These are phyloP conservation scores for Rhodotorula mucilaginosa DNA, from an alignment of 1,284 basidiomycete species.

Conservation along the genomic window DNA sequence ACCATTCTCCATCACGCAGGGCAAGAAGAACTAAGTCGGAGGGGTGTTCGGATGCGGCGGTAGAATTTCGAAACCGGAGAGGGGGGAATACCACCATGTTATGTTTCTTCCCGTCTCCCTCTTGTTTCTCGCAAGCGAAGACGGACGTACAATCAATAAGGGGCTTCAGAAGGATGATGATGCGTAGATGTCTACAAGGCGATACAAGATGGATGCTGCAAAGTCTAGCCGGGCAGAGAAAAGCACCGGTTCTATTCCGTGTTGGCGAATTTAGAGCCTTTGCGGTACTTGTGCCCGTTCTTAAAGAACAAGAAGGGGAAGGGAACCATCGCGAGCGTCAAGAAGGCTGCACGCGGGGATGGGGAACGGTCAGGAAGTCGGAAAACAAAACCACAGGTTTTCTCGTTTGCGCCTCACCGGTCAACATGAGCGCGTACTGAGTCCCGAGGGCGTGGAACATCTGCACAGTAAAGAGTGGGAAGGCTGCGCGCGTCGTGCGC, in stretches of 20 bases:
- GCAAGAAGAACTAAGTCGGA: constrained; percentile 27
- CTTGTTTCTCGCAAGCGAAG: no score
- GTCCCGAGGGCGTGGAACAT: constrained; percentile 32
- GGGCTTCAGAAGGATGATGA: no score
- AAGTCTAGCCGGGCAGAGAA: no score
- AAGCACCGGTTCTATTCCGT: background rate
- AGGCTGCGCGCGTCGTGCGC: constrained; percentile 2
- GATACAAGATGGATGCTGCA: no score
- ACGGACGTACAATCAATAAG: no score
- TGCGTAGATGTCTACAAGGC: background rate
- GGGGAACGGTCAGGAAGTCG: background rate
- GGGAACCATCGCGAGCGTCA: constrained; percentile 30
- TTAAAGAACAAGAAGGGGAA: constrained; percentile 41
- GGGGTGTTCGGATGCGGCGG: no score
- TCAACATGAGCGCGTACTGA: constrained; percentile 30
- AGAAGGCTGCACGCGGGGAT: constrained; percentile 4
- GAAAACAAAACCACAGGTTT: background rate
- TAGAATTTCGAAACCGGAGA: no score
- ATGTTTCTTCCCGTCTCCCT: no score
- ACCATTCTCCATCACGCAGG: constrained; percentile 6
- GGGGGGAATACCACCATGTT: no score
- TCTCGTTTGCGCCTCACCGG: constrained; percentile 3
- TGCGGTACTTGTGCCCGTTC: constrained; percentile 24
- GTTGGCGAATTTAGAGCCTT: constrained; percentile 22
- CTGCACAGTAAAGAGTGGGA: constrained; percentile 37